phyloP scores from a whole-genome alignment of 306 rosid genomes.

The Cercis canadensis region DNA sequence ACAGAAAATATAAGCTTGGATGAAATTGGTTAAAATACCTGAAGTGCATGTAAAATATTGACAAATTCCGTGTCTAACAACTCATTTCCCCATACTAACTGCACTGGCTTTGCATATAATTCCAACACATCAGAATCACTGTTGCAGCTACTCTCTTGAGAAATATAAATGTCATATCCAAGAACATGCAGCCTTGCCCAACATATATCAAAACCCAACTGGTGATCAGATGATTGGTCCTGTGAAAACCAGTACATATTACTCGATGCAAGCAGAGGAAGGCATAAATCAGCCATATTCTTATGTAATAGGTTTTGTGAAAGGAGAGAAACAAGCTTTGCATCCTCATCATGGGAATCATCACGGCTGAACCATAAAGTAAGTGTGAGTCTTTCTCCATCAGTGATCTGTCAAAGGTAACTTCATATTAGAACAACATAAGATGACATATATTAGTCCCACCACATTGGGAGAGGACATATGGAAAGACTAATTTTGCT shows the following conservation, averaged over 20 bases:
- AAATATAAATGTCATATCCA: conserved; percentile 64
- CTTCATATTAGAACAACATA: conserved; percentile 38
- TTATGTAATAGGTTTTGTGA: conserved; percentile 53
- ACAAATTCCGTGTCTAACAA: conserved; percentile 63
- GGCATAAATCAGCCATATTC: conserved; percentile 45
- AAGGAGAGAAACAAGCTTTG: conserved; percentile 72
- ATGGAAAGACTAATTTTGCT: too few relatives aligned
- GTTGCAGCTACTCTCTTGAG: conserved; percentile 41
- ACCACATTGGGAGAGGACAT: too few relatives aligned
- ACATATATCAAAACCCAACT: conserved; percentile 76
- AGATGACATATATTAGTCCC: conserved; percentile 26
- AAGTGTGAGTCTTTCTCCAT: conserved; percentile 92
- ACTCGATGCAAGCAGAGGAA: conserved; percentile 81
- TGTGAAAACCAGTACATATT: conserved; percentile 88
- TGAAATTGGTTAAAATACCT: conserved; percentile 56
- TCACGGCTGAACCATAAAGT: conserved; percentile 94
- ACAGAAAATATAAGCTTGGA: not conserved
- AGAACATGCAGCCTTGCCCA: conserved; percentile 81
- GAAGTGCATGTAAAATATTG: conserved; percentile 91
- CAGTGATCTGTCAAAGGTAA: conserved; percentile 64
- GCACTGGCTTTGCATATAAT: conserved; percentile 53
- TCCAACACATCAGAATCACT: conserved; percentile 53
- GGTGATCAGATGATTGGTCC: conserved; percentile 51
- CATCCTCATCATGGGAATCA: conserved; percentile 84
- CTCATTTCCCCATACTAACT: conserved; percentile 60